Evolutionary conservation across 176 grass and related monocot species (phyloP), one percentile per base, ranked within the genome.

Genomic region (Metroxylon sagu): DNA sequence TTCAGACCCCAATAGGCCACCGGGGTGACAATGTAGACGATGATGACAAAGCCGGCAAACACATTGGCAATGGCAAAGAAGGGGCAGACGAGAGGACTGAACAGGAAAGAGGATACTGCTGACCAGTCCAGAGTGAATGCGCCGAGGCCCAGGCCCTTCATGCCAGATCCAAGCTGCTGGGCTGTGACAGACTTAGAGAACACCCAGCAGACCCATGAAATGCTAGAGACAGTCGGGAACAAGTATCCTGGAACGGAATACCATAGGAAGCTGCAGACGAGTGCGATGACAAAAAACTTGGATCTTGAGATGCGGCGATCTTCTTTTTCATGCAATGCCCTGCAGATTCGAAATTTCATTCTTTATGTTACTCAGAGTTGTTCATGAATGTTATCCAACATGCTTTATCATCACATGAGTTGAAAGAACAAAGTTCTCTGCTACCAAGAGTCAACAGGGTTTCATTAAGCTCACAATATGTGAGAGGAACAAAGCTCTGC

Each of bases 91-190:
- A 95, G 74, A 4, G 90, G 86, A 61, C 86, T 95, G 65, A 57
- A 65, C 60, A 86, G 86, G 74, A 73, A 95, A 21, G 90, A 83
- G 12, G 86, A 73, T 17, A 95, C 81, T 0, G 83, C 66, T 0
- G 80, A 14, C 90, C 90, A 95, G 56, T 95, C 90, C 14, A 95
- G 70, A 14, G 90, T 90, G 77, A 95, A 79, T 29, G 90, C 86
- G 0, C 83, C 83, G 0, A 95, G 5, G 4, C 80, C 90, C 1
- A 95, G 77, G 55, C 90, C 90, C 0, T 71, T 60, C 59, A 89
- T 52, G 56, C 86, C 90, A 0, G 90, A 90, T 6, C 86, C 90
- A 18, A 89, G 56, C 71, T 95, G 90, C 26, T 95, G 90, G 2
- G 83, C 90, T 0, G 80, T 95, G 59, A 95, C 83, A 0, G 79